Conservation (phyloP, 148 eudicot genomes). For the Rhododendron williamsianum region DNA sequence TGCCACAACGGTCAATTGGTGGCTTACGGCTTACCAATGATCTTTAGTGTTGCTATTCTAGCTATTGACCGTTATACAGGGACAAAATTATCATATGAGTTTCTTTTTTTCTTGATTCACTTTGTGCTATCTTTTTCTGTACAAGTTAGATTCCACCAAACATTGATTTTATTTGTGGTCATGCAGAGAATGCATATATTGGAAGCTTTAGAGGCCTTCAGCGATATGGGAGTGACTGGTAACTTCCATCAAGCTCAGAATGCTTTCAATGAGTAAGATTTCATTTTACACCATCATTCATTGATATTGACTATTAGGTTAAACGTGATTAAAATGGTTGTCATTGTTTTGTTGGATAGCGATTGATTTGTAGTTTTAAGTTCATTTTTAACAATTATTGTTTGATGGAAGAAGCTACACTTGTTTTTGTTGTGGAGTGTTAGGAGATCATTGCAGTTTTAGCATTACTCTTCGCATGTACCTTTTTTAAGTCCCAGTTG, state of each 20-base stretch:
- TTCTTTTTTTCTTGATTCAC: no score
- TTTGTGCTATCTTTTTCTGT: neutral
- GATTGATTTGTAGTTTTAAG: neutral
- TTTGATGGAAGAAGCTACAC: neutral
- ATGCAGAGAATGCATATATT: constrained; percentile 72
- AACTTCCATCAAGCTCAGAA: constrained; percentile 46
- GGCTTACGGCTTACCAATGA: no score
- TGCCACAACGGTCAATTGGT: no score
- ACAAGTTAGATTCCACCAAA: neutral
- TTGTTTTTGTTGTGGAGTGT: neutral
- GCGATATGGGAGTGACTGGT: constrained; percentile 43
- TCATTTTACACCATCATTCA: neutral
- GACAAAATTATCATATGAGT: no score
- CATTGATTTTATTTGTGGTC: constrained; percentile 23
- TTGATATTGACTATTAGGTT: neutral
- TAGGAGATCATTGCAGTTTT: neutral
- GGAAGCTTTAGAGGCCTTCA: constrained; percentile 72
- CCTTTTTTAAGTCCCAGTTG: neutral
- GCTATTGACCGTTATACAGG: no score
- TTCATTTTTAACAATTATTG: neutral
- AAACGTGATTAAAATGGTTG: neutral
- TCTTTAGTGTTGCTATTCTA: no score
- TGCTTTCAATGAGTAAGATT: constrained; percentile 76
- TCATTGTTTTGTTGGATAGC: no score
- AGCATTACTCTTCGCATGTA: neutral